Base-by-base conservation (phyloP, 257 asterid species). In the Salvia hispanica region DNA sequence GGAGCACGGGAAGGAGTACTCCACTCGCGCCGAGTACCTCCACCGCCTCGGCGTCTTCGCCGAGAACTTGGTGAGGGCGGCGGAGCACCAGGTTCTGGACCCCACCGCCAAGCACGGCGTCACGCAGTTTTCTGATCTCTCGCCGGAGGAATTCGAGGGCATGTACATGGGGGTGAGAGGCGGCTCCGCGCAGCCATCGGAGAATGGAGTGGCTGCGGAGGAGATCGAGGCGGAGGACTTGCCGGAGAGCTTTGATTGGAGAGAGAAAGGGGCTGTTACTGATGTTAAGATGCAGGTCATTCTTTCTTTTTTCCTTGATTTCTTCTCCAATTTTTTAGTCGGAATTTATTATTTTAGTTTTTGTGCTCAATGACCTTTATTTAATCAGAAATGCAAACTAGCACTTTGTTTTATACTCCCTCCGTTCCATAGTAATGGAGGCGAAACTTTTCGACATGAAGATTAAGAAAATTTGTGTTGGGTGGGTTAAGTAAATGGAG, bases 191-290 rank as follows among this genome's bases (percentile, higher is more conserved):
- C 47, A 36, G 50, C 16, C 55, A 59, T 12, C 51, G 77, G 72
- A 39, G 63, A 74, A 68, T 12, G 77, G 68, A 3, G 76, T 16
- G 14, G 78, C n/a, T 77, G 88, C 85, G 67, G 79, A 48, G 67
- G 82, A 69, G 74, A 3, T 82, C 77, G 91, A 74, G 33, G 92
- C 64, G 4, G 78, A 51, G 48, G 83, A 79, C 36, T 79, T 92
- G 91, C 98, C 98, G 70, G 87, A 85, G 72, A 76, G 73, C 62
- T 92, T 92, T 79, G 98, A 92, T 62, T 92, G 98, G 98, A 82
- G 98, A 74, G 92, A 89, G 58, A 83, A 69, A 77, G 96, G 98
- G 46, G 98, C 98, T 39, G 98, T 92, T 55, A 85, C 95, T 66
- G 92, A 89, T 4, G 95, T 92, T 75, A 92, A 89, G 81, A 89